These are phyloP conservation scores for Wilhelminamyces savonicus DNA, from an alignment of 805 yeast species.

Conservation along the genomic window DNA sequence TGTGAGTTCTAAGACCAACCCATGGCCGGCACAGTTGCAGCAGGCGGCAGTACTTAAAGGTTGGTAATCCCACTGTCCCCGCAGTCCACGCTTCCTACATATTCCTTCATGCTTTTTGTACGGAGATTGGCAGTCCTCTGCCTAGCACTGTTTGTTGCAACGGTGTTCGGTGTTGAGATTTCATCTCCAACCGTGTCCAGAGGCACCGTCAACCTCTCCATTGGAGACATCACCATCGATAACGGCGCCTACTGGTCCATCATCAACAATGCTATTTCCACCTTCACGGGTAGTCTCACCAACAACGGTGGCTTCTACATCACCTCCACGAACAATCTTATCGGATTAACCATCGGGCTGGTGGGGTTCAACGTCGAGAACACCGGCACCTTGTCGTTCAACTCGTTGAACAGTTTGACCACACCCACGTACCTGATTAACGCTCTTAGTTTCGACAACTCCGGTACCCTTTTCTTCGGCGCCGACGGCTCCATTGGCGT, in stretches of 20 bases:
- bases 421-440: conserved; percentile 8
- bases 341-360: conserved; percentile 8
- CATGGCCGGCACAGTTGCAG: no score
- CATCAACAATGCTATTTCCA: conserved; percentile 6
- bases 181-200: no score
- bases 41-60: no score
- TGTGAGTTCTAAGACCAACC: no score
- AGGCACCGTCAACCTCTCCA: conserved; percentile 7
- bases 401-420: conserved; percentile 6
- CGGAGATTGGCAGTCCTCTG: no score
- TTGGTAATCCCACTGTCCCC: no score
- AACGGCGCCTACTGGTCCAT: conserved; percentile 12
- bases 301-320: conserved; percentile 8
- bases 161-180: no score
- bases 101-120: no score
- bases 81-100: no score
- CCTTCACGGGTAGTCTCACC: conserved; percentile 3
- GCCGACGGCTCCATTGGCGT: conserved; percentile 3
- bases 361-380: conserved; percentile 13
- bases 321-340: conserved; percentile 4
- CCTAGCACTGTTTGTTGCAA: no score
- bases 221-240: conserved; percentile 6
- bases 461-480: conserved; percentile 10
- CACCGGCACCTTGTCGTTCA: conserved; percentile 13
- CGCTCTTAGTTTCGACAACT: conserved; percentile 8